Conservation (phyloP, 202 grass and related monocot species). For the Schoenoplectus triqueter region DNA sequence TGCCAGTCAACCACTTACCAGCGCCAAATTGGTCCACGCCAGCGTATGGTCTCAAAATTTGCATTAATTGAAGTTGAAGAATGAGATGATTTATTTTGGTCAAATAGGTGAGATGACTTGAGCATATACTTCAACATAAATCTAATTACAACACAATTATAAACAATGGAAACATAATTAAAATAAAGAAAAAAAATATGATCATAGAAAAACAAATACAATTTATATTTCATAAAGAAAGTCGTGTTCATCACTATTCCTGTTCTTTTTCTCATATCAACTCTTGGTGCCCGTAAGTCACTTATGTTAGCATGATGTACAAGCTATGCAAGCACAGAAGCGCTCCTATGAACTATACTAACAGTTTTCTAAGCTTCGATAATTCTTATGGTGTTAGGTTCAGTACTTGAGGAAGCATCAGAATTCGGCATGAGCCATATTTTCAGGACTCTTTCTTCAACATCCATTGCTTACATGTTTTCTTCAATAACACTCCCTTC, state of each 20-base stretch:
- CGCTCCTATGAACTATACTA: conserved; percentile 24
- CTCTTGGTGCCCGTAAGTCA: background rate
- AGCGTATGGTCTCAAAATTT: background rate
- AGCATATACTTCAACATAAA: background rate
- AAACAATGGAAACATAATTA: background rate
- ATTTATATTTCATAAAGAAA: background rate
- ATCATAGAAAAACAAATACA: background rate
- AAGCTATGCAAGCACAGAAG: conserved; percentile 22
- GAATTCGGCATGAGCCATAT: conserved; percentile 7
- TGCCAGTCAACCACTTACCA: background rate
- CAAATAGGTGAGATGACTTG: background rate
- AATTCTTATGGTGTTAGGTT: conserved; percentile 17
- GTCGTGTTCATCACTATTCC: background rate
- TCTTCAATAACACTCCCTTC: background rate
- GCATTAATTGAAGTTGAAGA: background rate
- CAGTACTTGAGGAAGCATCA: conserved; percentile 19
- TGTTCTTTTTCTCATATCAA: background rate
- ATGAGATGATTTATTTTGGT: background rate
- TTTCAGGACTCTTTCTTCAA: background rate
- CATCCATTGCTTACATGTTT: background rate
- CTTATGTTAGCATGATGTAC: conserved; percentile 1
- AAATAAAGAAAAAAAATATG: background rate
- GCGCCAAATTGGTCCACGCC: background rate
- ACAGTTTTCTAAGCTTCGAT: background rate
- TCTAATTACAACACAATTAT: background rate